Evolutionary conservation across 2,329 filamentous ascomycete species (phyloP), one percentile per base, ranked within the genome.

Genomic region (Cladobotryum protrusum): DNA sequence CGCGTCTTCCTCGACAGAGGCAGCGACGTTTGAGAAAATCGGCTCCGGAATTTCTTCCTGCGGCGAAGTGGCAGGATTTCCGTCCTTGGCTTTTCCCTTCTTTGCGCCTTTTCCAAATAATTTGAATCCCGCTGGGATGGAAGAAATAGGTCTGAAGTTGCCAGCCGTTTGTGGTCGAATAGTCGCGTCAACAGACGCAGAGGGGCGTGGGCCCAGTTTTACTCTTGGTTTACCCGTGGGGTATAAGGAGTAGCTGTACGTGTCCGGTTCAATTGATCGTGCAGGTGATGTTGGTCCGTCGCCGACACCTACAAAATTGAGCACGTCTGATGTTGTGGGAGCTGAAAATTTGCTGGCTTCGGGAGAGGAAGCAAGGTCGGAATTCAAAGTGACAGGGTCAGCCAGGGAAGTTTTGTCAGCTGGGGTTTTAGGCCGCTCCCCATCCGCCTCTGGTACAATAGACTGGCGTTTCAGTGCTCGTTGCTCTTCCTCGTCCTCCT

Each of bases 121-220:
- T 61, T 89, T 90, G 61, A 93, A 77, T n/a, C 88, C 87, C 6
- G 86, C 80, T 8, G 91, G 91, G 43, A 96, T 77, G 43, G 86
- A 83, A 4, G 89, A 87, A 20, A 92, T 81, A 5, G 89, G 87
- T 45, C 87, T 77, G 59, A 82, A 78, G 59, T 81, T 77, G 52
- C 64, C 82, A 69, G 65, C 83, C 69, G 70, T 85, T 43, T 84
- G 78, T 52, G 82, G 79, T 59, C 78, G 76, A 50, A 81, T 76
- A 54, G 75, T 73, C 37, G 78, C 72, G 54, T 89, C 85, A 39
- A 83, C 64, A 3, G 89, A 92, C 37, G 83, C 64, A 3, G 89
- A 92, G 20, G 90, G 90, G 42, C 92, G 81, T 9, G 93, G 92
- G 1, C 85, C 93, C 40, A 96, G 79, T 68, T 95, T 96, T 49